Conservation (phyloP, 1,139 yeast genomes). For the Yamadazyma mexicana region DNA sequence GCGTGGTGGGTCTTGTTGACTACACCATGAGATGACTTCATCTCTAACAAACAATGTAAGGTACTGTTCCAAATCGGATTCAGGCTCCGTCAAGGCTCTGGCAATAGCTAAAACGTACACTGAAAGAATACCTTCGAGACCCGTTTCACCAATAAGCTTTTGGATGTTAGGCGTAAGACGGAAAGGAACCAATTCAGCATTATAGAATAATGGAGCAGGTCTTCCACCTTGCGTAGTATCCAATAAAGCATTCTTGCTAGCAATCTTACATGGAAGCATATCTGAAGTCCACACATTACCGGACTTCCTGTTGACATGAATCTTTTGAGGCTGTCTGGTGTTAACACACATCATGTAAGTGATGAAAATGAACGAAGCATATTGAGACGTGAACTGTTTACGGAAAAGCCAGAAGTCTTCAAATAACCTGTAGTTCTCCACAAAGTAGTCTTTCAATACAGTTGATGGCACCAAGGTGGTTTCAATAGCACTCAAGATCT, state of each 20-base stretch:
- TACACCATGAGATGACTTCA: slow-evolving; percentile 91
- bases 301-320: slow-evolving; percentile 74
- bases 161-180: slow-evolving; percentile 95
- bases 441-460: slow-evolving; percentile 67
- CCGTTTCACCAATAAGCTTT: slow-evolving; percentile 88
- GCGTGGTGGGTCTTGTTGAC: slow-evolving; percentile 71
- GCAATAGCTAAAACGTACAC: slow-evolving; percentile 86
- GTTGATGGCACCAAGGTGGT: slow-evolving; percentile 83
- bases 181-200: slow-evolving; percentile 95
- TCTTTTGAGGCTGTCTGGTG: slow-evolving; percentile 91
- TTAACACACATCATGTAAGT: slow-evolving; percentile 95
- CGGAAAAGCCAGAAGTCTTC: slow-evolving; percentile 98
- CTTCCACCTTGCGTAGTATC: slow-evolving; percentile 57
- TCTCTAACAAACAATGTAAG: slow-evolving; percentile 91
- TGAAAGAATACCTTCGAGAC: slow-evolving; percentile 87
- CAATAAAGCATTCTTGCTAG: slow-evolving; percentile 58
- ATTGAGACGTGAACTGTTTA: slow-evolving; percentile 91
- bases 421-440: slow-evolving; percentile 68
- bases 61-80: slow-evolving; percentile 83
- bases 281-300: slow-evolving; percentile 95
- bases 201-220: slow-evolving; percentile 85
- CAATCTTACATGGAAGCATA: slow-evolving; percentile 86
- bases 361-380: slow-evolving; percentile 92
- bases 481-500: slow-evolving; percentile 87
- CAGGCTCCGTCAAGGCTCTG: slow-evolving; percentile 86